Conservation (phyloP, 176 grass and related monocot species). For the Rhipidocladum racemiflorum region DNA sequence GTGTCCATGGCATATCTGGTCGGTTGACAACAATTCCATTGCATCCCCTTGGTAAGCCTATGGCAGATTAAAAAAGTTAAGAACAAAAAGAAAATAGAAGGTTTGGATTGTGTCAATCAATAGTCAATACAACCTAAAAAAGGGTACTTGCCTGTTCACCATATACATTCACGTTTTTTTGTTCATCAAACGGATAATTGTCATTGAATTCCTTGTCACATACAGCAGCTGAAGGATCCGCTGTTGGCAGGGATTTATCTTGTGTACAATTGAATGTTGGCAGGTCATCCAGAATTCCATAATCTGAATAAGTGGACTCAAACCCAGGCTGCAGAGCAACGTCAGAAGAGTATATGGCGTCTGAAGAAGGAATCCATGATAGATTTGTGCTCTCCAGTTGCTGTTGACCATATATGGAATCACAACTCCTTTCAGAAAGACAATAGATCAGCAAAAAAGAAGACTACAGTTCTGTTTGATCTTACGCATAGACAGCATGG, state of each 20-base stretch:
- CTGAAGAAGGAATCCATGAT: conserved; percentile 79
- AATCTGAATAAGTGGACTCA: conserved; percentile 49
- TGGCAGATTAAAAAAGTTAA: conserved; percentile 14
- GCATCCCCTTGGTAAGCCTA: conserved; percentile 57
- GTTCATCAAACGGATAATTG: conserved; percentile 38
- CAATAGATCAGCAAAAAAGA: background rate
- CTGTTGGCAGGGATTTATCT: conserved; percentile 37
- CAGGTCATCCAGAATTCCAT: conserved; percentile 51
- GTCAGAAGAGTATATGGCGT: conserved; percentile 62
- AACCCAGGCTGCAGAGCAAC: conserved; percentile 47
- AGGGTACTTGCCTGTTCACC: conserved; percentile 49
- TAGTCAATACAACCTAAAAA: background rate
- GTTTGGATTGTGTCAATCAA: background rate
- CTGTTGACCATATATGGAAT: conserved; percentile 64
- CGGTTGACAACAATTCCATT: conserved; percentile 43
- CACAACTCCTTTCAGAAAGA: conserved; percentile 51
- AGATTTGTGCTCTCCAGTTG: conserved; percentile 55
- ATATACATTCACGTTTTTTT: conserved; percentile 37
- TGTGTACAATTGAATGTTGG: conserved; percentile 41
- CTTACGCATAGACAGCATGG: background rate
- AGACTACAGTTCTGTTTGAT: background rate
- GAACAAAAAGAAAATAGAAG: conserved; percentile 1
- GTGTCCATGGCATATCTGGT: conserved; percentile 31
- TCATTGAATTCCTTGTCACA: conserved; percentile 40
- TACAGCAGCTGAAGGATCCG: conserved; percentile 30